Base-by-base conservation (phyloP, 768 basidiomycete genomes). In the Boletales sp. region DNA sequence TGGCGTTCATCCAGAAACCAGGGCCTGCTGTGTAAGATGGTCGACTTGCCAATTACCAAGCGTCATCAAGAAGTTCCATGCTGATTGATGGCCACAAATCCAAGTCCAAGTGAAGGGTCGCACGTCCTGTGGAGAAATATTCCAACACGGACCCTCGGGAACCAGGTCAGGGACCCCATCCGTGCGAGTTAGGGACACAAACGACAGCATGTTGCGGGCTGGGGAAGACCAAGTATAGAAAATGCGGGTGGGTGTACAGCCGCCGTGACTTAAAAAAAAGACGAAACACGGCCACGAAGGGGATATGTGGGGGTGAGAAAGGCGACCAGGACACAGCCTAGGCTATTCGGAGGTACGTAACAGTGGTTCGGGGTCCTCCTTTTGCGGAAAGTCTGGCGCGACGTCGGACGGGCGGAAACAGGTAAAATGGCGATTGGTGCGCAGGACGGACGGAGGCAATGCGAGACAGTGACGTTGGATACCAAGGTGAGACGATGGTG, bases 101-200 rank as follows among this genome's bases (percentile, higher is more conserved):
- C 48, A 54, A 30, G 27, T 17, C 12, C 35, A 12, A 42, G 29
- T 13, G 17, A 2, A 59, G 42, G 52, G 53, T 36, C 39, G 11
- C 45, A 54, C 43, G 38, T n/a, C 34, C 29, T 37, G 36, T 37
- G 32, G 19, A 36, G 44, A n/a, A n/a, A 21, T 34, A 4, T 47
- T 40, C n/a, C 42, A 40, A 37, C 15, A 41, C 50, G 54, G 27
- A 24, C 36, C 3, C 18, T 43, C 32, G 13, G 37, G 19, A 57
- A 57, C 43, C 49, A 55, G 57, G 53, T 11, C 57, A 59, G 58
- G 57, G 58, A 38, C 44, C 29, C 11, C 9, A 14, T 9, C 18
- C 47, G 58, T 56, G 58, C 53, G 58, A 59, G 53, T 34, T 41
- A 40, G 42, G 21, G 48, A n/a, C 15, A 32, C 13, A n/a, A 55